phyloP scores from a whole-genome alignment of 2,329 filamentous ascomycete genomes.

The Aspergillus eucalypticola region DNA sequence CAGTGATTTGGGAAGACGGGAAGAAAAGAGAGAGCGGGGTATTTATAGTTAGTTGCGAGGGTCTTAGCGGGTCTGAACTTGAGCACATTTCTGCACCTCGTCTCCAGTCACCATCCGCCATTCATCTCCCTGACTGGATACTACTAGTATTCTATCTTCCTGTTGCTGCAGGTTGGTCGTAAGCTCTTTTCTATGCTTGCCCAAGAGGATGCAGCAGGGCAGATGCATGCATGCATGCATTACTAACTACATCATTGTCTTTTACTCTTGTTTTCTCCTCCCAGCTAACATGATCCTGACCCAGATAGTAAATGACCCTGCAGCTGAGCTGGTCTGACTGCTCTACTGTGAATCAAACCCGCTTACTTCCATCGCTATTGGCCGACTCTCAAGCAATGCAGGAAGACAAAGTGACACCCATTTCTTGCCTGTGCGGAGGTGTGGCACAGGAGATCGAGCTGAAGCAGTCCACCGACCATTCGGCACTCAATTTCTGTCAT shows the following conservation, averaged over 20 bases:
- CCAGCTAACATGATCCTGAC: not conserved
- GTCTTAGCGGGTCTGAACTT: conserved; percentile 3
- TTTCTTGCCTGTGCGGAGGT: conserved; percentile 34
- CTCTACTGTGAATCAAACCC: not conserved
- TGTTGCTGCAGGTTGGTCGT: not conserved
- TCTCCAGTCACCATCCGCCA: not conserved
- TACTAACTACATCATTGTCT: not conserved
- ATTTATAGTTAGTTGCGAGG: conserved; percentile 23
- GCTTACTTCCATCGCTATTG: not conserved
- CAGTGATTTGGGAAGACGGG: not conserved
- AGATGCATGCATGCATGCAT: not conserved
- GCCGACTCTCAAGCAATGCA: not conserved
- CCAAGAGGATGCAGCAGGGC: not conserved
- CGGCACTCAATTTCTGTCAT: conserved; percentile 50
- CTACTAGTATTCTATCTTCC: not conserved
- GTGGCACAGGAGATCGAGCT: conserved; percentile 28
- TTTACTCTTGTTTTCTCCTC: not conserved
- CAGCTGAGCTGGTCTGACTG: not conserved
- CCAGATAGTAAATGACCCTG: not conserved
- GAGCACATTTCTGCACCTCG: conserved; percentile 30
- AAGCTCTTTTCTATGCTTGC: not conserved
- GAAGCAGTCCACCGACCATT: conserved; percentile 21
- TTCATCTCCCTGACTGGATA: not conserved
- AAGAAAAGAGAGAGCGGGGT: conserved; percentile 7
- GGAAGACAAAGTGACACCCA: conserved; percentile 12